These are phyloP conservation scores for Leishmania tarentolae DNA, from an alignment of 208 protist genomes.

Conservation along the genomic window DNA sequence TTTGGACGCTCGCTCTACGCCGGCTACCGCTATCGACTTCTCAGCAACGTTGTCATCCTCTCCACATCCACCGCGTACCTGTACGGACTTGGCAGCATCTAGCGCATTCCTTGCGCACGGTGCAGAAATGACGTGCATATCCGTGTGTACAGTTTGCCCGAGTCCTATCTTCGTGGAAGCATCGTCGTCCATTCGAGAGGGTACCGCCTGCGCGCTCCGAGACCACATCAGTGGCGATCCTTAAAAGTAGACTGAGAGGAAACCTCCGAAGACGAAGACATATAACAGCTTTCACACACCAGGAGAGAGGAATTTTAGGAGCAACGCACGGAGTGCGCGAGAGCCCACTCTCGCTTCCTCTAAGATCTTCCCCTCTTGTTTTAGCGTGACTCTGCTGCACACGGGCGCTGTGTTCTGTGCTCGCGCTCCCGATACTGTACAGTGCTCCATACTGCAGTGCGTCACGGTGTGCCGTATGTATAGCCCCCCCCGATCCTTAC, in stretches of 20 bases:
- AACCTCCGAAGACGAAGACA: not conserved
- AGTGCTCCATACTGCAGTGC: no score
- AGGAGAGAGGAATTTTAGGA: no score
- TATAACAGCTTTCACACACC: not conserved
- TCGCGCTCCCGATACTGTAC: no score
- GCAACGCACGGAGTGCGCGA: no score
- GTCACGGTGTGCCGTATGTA: no score
- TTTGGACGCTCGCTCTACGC: slow-evolving; percentile 58
- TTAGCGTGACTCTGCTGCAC: no score
- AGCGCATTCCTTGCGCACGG: not conserved
- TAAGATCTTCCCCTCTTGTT: no score
- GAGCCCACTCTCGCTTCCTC: no score
- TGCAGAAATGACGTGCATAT: not conserved
- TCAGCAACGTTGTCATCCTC: slow-evolving; percentile 53
- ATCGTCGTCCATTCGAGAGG: not conserved
- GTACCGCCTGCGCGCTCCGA: not conserved
- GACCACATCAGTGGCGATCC: no score
- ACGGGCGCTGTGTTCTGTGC: no score
- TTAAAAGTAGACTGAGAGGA: no score
- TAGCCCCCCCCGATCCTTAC: not conserved
- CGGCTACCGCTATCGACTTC: slow-evolving; percentile 68
- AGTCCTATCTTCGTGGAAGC: not conserved
- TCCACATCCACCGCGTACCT: slow-evolving; percentile 43
- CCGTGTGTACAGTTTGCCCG: not conserved
- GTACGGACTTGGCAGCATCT: slow-evolving; percentile 23